Percentiles rank a stretch among this genome's conserved stretches.
These are phyloP conservation scores for Xylaria sp. DNA, from an alignment of 2,329 filamentous ascomycete genomes.

Conservation along the genomic window DNA sequence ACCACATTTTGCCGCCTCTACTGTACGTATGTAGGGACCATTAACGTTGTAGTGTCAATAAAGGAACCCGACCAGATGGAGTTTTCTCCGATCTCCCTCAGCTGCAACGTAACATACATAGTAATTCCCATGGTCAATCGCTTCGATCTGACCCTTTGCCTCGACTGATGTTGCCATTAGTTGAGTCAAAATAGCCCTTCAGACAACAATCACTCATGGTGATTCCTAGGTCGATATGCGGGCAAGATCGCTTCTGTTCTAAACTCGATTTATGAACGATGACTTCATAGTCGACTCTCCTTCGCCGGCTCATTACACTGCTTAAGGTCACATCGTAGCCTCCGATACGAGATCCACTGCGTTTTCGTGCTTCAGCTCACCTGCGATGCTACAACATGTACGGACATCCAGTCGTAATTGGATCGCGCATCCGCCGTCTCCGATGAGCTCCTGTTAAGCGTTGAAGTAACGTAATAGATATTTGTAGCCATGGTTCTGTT, in stretches of 20 bases:
- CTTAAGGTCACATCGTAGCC: conserved; percentile 14
- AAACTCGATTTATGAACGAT: background rate
- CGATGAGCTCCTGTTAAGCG: background rate
- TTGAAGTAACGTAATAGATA: conserved; percentile 4
- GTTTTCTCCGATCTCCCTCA: background rate
- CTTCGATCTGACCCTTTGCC: background rate
- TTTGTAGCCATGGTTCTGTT: background rate
- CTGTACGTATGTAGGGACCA: background rate
- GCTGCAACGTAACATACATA: background rate
- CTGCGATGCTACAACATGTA: background rate
- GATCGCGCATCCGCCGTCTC: background rate
- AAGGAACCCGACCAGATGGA: no score
- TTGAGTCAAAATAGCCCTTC: no score
- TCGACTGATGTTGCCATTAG: background rate
- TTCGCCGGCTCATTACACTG: conserved; percentile 13
- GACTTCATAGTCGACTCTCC: conserved; percentile 2
- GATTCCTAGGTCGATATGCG: background rate
- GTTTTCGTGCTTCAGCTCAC: background rate
- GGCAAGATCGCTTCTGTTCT: background rate
- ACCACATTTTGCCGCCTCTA: background rate
- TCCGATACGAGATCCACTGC: conserved; percentile 19
- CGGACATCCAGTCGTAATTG: background rate
- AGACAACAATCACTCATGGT: no score
- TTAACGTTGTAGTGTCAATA: no score
- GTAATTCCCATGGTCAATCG: background rate